These are phyloP conservation scores for Neurospora sp. DNA, from an alignment of 495 filamentous ascomycete species.

Conservation along the genomic window DNA sequence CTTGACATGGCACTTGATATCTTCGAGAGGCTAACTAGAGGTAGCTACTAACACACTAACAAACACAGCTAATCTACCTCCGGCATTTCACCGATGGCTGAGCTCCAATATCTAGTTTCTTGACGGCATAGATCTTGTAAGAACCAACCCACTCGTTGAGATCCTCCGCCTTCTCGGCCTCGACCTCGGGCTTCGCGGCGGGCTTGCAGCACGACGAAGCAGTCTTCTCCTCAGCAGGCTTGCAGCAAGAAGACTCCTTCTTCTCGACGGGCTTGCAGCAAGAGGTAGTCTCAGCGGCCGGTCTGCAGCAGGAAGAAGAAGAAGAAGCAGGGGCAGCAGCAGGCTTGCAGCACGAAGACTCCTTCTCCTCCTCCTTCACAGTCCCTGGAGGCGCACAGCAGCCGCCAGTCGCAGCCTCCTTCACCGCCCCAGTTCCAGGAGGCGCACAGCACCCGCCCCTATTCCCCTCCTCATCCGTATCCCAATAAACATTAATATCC, in stretches of 20 bases:
- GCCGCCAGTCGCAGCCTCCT: background rate
- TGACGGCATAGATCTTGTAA: slow-evolving; percentile 35
- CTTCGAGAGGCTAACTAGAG: too few species aligned
- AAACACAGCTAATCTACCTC: background rate
- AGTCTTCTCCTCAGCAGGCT: background rate
- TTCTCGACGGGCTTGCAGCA: background rate
- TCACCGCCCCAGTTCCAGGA: background rate
- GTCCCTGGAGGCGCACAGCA: too few species aligned
- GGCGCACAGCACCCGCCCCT: slow-evolving; percentile 7
- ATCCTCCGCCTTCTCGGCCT: slow-evolving; percentile 13
- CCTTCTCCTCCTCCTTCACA: background rate
- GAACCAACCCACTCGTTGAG: slow-evolving; percentile 44
- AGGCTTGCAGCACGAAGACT: background rate
- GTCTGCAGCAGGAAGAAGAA: background rate
- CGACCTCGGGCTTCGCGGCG: background rate
- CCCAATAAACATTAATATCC: slow-evolving; percentile 51
- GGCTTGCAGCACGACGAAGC: slow-evolving; percentile 1
- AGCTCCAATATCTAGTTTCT: slow-evolving; percentile 3
- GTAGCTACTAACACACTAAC: background rate
- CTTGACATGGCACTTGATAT: too few species aligned
- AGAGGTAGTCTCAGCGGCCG: background rate
- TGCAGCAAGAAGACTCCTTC: slow-evolving; percentile 2
- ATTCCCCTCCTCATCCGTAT: slow-evolving; percentile 14
- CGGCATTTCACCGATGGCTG: background rate
- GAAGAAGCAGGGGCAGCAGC: background rate